phyloP scores from a whole-genome alignment of 257 asterid genomes.

The Voacanga thouarsii region DNA sequence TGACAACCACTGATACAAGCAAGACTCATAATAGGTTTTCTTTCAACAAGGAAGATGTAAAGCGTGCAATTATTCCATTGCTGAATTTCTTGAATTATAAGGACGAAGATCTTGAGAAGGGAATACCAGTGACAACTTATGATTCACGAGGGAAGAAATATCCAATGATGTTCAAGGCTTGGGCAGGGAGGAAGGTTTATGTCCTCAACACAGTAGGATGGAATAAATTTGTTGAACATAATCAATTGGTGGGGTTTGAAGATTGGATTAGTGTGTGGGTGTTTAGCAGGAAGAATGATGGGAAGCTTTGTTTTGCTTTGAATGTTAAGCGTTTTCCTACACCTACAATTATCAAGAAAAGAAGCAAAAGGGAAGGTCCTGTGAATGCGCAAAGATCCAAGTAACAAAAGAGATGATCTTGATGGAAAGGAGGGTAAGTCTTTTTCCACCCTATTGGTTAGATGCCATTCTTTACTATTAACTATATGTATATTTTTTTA shows the following conservation, averaged over 20 bases:
- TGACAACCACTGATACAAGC: background rate
- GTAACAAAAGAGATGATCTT: too few species aligned
- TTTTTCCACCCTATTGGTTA: too few species aligned
- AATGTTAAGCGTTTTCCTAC: background rate
- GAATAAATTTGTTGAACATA: background rate
- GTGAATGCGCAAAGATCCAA: too few species aligned
- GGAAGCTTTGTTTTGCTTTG: constrained; percentile 9
- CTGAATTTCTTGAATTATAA: background rate
- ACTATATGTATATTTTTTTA: too few species aligned
- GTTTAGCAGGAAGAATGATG: background rate
- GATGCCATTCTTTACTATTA: too few species aligned
- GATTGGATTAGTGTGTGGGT: constrained; percentile 17
- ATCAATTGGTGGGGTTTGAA: background rate
- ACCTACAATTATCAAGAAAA: background rate
- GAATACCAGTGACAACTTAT: background rate
- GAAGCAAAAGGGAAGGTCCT: background rate
- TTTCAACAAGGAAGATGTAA: background rate
- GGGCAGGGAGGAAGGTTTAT: background rate
- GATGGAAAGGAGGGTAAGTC: too few species aligned
- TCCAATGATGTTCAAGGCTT: constrained; percentile 1
- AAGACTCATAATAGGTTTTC: background rate
- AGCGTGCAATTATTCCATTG: background rate
- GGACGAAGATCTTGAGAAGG: background rate
- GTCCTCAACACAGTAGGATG: constrained; percentile 5
- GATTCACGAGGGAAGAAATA: constrained; percentile 7